Percentiles rank a stretch among this genome's conserved stretches.
phyloP scores from a whole-genome alignment of 345 rosid genomes.

The Brassica incana region DNA sequence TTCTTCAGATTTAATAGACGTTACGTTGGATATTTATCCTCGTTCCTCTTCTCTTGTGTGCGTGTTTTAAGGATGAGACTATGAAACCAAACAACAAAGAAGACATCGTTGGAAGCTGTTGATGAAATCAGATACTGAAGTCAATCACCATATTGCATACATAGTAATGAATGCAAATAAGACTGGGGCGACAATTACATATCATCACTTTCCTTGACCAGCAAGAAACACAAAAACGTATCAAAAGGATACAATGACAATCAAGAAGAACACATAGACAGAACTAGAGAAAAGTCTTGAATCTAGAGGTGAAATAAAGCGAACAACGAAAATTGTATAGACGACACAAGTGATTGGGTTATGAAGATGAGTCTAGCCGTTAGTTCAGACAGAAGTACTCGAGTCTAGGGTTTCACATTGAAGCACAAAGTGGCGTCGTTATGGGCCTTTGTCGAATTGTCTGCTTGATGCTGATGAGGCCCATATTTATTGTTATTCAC shows the following conservation, averaged over 20 bases:
- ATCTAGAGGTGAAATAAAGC: not conserved
- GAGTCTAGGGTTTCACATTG: slow-evolving; percentile 3
- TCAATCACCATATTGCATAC: slow-evolving; percentile 74
- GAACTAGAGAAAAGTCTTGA: not conserved
- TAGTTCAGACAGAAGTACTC: not conserved
- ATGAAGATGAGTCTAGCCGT: not conserved
- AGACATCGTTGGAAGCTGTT: not conserved
- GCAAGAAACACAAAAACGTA: not conserved
- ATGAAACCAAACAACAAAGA: not conserved
- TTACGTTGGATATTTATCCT: slow-evolving; percentile 62
- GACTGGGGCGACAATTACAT: slow-evolving; percentile 84
- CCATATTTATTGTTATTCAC: not conserved
- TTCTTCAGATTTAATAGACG: slow-evolving; percentile 45
- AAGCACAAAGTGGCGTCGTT: not conserved
- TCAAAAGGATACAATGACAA: not conserved
- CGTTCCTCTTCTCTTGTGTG: slow-evolving; percentile 42
- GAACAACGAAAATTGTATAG: not conserved
- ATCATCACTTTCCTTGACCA: slow-evolving; percentile 53
- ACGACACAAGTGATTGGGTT: not conserved
- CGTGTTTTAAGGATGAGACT: not conserved
- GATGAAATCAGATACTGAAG: slow-evolving; percentile 33
- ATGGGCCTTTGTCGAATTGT: not conserved
- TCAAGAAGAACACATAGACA: not conserved
- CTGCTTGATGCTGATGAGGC: not conserved
- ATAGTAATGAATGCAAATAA: slow-evolving; percentile 49